Percentiles rank a stretch among this genome's conserved stretches.
These are phyloP conservation scores for Tylopilus sp. DNA, from an alignment of 1,284 basidiomycete genomes.

Conservation along the genomic window DNA sequence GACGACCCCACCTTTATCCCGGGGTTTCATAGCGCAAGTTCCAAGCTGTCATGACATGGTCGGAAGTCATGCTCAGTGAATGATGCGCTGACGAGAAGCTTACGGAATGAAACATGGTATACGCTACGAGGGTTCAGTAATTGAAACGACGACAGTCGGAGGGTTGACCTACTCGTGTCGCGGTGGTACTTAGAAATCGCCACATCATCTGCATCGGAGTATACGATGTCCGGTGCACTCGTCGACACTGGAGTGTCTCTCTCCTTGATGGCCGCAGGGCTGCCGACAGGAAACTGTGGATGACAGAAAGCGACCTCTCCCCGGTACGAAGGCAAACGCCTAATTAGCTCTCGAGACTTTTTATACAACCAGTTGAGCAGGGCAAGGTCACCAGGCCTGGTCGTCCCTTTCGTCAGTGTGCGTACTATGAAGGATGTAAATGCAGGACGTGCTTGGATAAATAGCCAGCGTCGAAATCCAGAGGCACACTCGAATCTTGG, in stretches of 20 bases:
- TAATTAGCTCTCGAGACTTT: conserved; percentile 40
- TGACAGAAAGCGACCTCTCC: conserved; percentile 47
- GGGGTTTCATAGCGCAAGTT: conserved; percentile 28
- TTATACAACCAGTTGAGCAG: conserved; percentile 24
- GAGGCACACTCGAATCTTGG: conserved; percentile 15
- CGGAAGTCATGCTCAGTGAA: neutral
- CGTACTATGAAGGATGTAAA: neutral
- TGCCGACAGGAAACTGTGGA: conserved; percentile 46
- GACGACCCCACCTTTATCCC: conserved; percentile 18
- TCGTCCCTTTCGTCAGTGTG: neutral
- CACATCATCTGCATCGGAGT: conserved; percentile 53
- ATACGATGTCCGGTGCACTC: conserved; percentile 46
- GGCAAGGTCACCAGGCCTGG: conserved; percentile 1
- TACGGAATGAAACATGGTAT: conserved; percentile 56
- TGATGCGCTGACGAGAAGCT: conserved; percentile 8
- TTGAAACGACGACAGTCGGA: neutral
- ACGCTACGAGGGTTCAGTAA: conserved; percentile 29
- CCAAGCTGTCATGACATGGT: conserved; percentile 12
- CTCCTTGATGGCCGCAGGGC: conserved; percentile 38
- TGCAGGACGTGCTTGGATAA: conserved; percentile 2
- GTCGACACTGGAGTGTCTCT: conserved; percentile 38
- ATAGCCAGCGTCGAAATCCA: conserved; percentile 18
- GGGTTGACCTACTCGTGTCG: conserved; percentile 24
- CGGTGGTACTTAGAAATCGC: conserved; percentile 44
- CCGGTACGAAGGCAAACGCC: conserved; percentile 53